These are phyloP conservation scores for Neurospora terricola DNA, from an alignment of 495 filamentous ascomycete species.

Conservation along the genomic window DNA sequence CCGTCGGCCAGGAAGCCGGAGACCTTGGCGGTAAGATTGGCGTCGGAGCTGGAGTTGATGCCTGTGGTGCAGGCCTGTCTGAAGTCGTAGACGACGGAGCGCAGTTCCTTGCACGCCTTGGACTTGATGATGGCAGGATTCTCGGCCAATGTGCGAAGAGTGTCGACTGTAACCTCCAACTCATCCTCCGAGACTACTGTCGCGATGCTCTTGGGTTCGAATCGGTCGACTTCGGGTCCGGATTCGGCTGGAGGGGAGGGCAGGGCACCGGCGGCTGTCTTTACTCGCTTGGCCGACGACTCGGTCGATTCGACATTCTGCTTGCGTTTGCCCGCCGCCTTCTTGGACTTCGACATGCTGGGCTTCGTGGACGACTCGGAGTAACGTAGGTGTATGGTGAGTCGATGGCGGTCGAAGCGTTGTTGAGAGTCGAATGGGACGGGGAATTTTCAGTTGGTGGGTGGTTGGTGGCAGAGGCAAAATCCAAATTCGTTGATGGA, in stretches of 20 bases:
- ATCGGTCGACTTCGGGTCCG: neutral
- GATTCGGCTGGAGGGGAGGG: slow-evolving; percentile 24
- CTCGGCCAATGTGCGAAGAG: slow-evolving; percentile 26
- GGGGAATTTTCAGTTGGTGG: neutral
- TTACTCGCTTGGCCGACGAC: slow-evolving; percentile 20
- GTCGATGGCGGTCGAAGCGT: neutral
- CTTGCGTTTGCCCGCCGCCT: slow-evolving; percentile 18
- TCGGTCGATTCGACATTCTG: slow-evolving; percentile 7
- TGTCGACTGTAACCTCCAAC: slow-evolving; percentile 36
- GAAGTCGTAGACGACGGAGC: slow-evolving; percentile 37
- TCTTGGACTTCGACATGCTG: slow-evolving; percentile 17
- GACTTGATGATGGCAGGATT: slow-evolving; percentile 35
- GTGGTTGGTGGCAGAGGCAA: neutral
- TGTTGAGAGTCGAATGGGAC: neutral
- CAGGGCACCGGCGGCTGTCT: slow-evolving; percentile 11
- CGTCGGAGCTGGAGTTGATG: slow-evolving; percentile 24
- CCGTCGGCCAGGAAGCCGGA: slow-evolving; percentile 34
- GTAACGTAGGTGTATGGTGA: neutral
- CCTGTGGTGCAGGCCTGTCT: slow-evolving; percentile 35
- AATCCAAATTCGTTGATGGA: neutral
- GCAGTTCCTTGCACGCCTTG: slow-evolving; percentile 35
- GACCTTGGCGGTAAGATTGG: slow-evolving; percentile 33
- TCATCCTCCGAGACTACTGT: slow-evolving; percentile 32
- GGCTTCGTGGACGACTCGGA: neutral
- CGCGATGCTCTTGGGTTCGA: slow-evolving; percentile 24